phyloP scores from a whole-genome alignment of 768 basidiomycete genomes.

The Myochromella boudieri region DNA sequence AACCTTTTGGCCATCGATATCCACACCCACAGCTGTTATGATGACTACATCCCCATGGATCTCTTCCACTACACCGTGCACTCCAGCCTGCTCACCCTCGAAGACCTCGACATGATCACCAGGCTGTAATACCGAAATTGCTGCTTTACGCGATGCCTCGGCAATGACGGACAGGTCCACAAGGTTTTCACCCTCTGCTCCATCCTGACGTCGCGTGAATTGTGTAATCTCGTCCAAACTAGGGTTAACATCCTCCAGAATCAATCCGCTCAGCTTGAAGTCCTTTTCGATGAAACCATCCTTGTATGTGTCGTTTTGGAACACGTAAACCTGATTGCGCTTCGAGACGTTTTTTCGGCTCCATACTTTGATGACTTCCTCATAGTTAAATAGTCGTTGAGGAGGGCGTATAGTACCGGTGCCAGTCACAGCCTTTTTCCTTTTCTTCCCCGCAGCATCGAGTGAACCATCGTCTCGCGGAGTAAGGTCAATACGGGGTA shows the following conservation, averaged over 20 bases:
- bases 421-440: constrained; percentile 60
- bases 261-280: constrained; percentile 76
- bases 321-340: constrained; percentile 76
- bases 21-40: constrained; percentile 75
- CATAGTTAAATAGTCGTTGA: constrained; percentile 90
- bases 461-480: constrained; percentile 75
- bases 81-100: constrained; percentile 93
- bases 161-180: constrained; percentile 91
- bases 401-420: constrained; percentile 77
- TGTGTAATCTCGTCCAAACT: constrained; percentile 95
- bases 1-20: constrained; percentile 84
- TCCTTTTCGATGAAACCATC: constrained; percentile 98
- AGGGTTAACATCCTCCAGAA: constrained; percentile 88
- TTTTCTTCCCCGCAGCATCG: constrained; percentile 66
- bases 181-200: constrained; percentile 60
- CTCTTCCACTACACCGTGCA: constrained; percentile 90
- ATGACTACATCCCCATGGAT: constrained; percentile 86
- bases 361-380: constrained; percentile 87
- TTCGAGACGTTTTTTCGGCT: constrained; percentile 76
- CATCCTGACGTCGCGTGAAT: constrained; percentile 78
- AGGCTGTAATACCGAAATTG: constrained; percentile 93
- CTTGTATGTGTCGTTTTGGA: constrained; percentile 90
- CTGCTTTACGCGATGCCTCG: constrained; percentile 87
- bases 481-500: constrained; percentile 96
- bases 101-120: constrained; percentile 98